Evolutionary conservation across 345 rosid species (phyloP).

Genomic region (Laguncularia racemosa): DNA sequence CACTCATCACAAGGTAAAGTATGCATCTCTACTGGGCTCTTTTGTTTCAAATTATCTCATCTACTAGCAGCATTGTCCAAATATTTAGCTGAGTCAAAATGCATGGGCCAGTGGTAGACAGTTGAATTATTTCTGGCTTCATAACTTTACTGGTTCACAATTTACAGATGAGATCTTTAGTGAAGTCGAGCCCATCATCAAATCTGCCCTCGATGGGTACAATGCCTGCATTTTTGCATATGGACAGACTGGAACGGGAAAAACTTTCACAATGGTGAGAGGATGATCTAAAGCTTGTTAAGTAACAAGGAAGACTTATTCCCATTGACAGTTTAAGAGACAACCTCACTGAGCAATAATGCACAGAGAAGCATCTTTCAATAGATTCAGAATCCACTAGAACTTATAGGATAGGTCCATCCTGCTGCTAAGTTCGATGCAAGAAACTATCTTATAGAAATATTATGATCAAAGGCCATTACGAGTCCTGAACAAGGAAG

Average conservation of each 20-base stretch:
- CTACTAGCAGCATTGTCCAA: too few relatives aligned
- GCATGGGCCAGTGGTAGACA: too few relatives aligned
- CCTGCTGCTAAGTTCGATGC: too few relatives aligned
- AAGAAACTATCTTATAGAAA: too few relatives aligned
- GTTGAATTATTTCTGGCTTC: background rate
- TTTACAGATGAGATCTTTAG: conserved; percentile 63
- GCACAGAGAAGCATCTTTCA: background rate
- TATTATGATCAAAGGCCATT: too few relatives aligned
- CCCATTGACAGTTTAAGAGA: too few relatives aligned
- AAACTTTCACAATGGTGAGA: conserved; percentile 72
- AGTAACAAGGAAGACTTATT: background rate
- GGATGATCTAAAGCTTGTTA: background rate
- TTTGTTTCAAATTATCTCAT: too few relatives aligned
- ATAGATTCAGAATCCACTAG: too few relatives aligned
- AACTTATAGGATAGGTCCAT: too few relatives aligned
- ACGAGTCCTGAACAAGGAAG: too few relatives aligned
- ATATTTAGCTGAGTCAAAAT: too few relatives aligned
- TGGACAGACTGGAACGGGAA: conserved; percentile 89
- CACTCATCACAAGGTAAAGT: conserved; percentile 64
- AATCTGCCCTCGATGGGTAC: conserved; percentile 75
- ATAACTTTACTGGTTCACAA: conserved; percentile 11
- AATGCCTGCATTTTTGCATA: conserved; percentile 81
- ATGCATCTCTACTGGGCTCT: background rate
- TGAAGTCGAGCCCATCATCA: conserved; percentile 71
- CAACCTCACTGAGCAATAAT: background rate